Evolutionary conservation across 2,329 filamentous ascomycete genomes (phyloP), one percentile per base, ranked within the genome.

Genomic region (Tympanopsis confertula): DNA sequence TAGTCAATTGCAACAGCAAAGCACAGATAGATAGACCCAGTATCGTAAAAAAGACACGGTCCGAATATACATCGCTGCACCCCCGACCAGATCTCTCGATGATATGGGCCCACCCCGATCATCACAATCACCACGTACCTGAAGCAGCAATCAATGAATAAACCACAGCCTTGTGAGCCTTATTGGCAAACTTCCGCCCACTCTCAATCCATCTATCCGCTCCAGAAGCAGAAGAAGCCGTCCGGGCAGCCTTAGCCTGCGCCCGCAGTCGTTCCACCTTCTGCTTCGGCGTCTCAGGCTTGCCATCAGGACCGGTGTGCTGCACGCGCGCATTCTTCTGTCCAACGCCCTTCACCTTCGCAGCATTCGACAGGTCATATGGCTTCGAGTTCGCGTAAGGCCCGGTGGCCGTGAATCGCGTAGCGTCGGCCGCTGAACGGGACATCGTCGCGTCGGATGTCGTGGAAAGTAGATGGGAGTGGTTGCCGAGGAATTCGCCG

Each of bases 261-360:
- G 30, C 30, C 15, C 30, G 30, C 30, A 33, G 17, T 15, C 30
- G 30, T 15, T 33, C 30, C 10, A 33, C 30, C 30, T 33, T 33
- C 17, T 33, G 12, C 30, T 33, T 33, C 30, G 30, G 30, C 15
- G 30, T 33, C 30, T 33, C 30, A 7, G 30, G 30, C 15, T 18
- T 10, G 7, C 30, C 30, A 10, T 15, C 30, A 7, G 30, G 30
- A 7, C 30, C 30, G 10, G 7, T 10, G 10, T 10, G 7, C n/a
- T 7, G 22, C 7, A 10, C n/a, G 22, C 7, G 7, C 7, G 7
- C n/a, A 7, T 7, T 33, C 7, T 33, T 33, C 10, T 33, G 10
- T 18, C 15, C 15, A n/a, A n/a, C n/a, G n/a, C n/a, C n/a, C n/a
- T n/a, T n/a, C n/a, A n/a, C n/a, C n/a, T n/a, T n/a, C n/a, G n/a